Percentiles rank a stretch among this genome's conserved stretches.
Evolutionary conservation across 2,329 filamentous ascomycete species (phyloP).

Genomic region (Neofusicoccum sp.): DNA sequence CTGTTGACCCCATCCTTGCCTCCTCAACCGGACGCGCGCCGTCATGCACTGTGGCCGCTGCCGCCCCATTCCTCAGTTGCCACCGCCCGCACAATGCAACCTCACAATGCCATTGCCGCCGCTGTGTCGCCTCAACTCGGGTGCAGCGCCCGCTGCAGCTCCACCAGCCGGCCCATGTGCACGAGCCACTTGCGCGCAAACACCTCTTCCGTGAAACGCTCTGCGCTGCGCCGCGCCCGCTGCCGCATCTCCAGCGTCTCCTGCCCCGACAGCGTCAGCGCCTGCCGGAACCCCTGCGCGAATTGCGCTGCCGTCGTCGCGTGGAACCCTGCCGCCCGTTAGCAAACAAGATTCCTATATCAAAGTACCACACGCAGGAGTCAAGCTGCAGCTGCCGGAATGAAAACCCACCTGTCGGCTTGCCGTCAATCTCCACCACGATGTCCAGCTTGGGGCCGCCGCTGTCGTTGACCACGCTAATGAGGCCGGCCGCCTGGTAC

Average conservation of each 20-base stretch:
- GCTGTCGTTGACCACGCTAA: constrained; percentile 88
- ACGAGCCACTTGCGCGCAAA: constrained; percentile 77
- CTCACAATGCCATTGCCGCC: constrained; percentile 7
- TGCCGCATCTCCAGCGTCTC: constrained; percentile 73
- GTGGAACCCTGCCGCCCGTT: constrained; percentile 67
- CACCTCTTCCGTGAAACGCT: constrained; percentile 81
- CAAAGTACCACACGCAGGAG: neutral
- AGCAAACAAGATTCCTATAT: neutral
- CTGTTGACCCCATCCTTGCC: neutral
- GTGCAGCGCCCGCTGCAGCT: constrained; percentile 30
- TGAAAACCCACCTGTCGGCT: constrained; percentile 65
- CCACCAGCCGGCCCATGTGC: constrained; percentile 71
- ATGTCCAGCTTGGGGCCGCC: constrained; percentile 94
- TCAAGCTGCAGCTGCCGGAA: neutral
- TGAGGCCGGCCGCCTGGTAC: constrained; percentile 92
- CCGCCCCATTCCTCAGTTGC: neutral
- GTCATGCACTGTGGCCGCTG: neutral
- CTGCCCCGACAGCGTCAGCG: constrained; percentile 61
- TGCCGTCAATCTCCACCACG: constrained; percentile 74
- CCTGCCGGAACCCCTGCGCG: constrained; percentile 74
- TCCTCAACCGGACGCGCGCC: neutral
- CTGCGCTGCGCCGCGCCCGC: constrained; percentile 73
- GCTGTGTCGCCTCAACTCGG: constrained; percentile 3
- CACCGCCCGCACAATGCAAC: constrained; percentile 1
- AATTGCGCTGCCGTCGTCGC: constrained; percentile 77